Conservation (phyloP, 225 moss, liverwort and hornwort genomes). For the Neckera pumila region DNA sequence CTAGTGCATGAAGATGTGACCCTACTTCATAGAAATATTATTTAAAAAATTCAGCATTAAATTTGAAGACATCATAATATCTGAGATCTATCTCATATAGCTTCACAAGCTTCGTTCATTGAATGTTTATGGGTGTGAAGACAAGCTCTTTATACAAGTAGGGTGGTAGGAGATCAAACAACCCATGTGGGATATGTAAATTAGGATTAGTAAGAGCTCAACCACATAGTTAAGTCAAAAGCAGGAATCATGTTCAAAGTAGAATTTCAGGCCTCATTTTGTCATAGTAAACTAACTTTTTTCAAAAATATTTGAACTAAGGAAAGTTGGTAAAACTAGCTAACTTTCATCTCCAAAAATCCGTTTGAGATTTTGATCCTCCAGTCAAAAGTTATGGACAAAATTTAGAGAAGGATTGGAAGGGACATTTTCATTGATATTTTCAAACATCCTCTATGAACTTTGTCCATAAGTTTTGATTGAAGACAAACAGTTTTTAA, state of each 20-base stretch:
- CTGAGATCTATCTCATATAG: fast-evolving
- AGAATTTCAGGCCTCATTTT: not conserved
- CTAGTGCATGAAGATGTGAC: not conserved
- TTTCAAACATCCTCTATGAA: not conserved
- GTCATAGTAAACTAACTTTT: not conserved
- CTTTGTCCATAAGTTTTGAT: not conserved
- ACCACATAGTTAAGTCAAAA: not conserved
- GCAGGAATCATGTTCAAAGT: not conserved
- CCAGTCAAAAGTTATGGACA: not conserved
- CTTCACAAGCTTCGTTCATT: too few relatives aligned
- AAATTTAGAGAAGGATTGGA: fast-evolving
- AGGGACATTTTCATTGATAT: not conserved
- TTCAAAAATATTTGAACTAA: not conserved
- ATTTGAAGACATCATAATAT: not conserved
- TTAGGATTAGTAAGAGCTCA: not conserved
- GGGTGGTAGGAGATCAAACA: not conserved
- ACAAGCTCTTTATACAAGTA: not conserved
- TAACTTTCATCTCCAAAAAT: not conserved
- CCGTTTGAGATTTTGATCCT: fast-evolving
- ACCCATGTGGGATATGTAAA: not conserved
- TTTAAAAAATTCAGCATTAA: not conserved
- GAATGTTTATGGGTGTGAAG: fast-evolving
- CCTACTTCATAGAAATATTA: not conserved
- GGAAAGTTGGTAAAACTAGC: fast-evolving
- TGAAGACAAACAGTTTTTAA: not conserved